Evolutionary conservation across 2,329 filamentous ascomycete species (phyloP).

Genomic region (Trichoderma semiorbis): DNA sequence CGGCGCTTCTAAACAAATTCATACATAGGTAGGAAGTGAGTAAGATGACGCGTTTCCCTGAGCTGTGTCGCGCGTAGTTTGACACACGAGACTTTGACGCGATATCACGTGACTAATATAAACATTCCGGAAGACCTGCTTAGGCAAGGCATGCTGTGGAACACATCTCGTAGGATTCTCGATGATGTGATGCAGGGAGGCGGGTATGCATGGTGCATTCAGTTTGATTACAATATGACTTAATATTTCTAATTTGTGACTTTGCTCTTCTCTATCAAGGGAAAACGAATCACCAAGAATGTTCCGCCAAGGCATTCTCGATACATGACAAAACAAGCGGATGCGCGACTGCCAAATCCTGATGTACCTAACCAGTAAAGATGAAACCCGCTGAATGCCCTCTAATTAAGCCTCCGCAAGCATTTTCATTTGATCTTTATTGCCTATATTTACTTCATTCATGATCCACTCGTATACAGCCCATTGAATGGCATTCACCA

Average conservation of each 20-base stretch:
- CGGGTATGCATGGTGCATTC: background rate
- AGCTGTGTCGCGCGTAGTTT: background rate
- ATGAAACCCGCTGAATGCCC: background rate
- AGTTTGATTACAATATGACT: background rate
- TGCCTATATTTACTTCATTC: conserved; percentile 44
- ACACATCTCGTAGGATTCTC: background rate
- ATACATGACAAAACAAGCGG: background rate
- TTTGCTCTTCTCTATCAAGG: background rate
- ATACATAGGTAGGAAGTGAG: background rate
- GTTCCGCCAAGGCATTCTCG: background rate
- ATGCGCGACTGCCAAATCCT: background rate
- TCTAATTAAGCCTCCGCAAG: background rate
- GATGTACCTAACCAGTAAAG: background rate
- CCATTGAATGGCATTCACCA: conserved; percentile 94
- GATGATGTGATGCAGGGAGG: background rate
- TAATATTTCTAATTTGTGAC: background rate
- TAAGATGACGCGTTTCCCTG: background rate
- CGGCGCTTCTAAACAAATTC: background rate
- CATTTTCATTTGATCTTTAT: background rate
- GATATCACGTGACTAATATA: conserved; percentile 1
- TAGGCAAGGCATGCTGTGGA: background rate
- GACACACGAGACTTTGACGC: background rate
- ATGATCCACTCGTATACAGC: conserved; percentile 88
- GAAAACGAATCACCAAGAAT: background rate
- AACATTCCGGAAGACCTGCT: background rate